Base-by-base conservation (phyloP, 2,329 filamentous ascomycete genomes). In the Cladosporium sp. region DNA sequence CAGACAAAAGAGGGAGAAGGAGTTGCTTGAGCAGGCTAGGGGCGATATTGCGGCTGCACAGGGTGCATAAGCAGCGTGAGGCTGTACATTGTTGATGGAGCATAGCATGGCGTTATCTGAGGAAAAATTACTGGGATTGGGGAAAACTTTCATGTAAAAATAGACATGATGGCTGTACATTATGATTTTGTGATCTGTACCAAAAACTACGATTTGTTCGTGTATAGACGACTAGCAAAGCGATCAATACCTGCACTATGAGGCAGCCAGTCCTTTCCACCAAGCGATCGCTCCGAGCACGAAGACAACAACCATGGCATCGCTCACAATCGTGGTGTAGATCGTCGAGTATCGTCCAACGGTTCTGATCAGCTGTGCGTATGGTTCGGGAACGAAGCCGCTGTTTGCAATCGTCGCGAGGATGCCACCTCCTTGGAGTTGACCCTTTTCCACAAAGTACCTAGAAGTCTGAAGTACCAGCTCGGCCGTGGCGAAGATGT, bases 401-500 rank as follows among this genome's bases (percentile, higher is more conserved):
- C 69, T 72, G 5, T 84, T 81, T 4, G 82, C 78, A 40, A 87
- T 75, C 22, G 81, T 88, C 62, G 85, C 85, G 61, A 90, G 65
- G 59, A 89, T 80, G 3, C 88, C 88, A 25, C 78, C 74, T 3
- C 82, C 83, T 61, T 83, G 82, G 47, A 82, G 70, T 61, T 75
- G 74, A 28, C 82, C 82, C 65, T 83, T 84, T 66, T 91, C 88
- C 54, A 90, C 69, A 65, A 91, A 85, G 70, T 88, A 89, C 22
- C 89, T 80, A 30, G 83, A 86, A 1, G 85, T 88, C 63, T 93
- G 84, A 63, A 93, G 77, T 55, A 90, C 71, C 11, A 90, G 80
- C 75, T 94, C 89, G 34, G 84, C 86, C 0, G 89, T 90, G 5
- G 88, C 87, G 70, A 93, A 94, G n/a, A 89, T 81, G 78, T 86